Base-by-base conservation (phyloP, 352 stramenopile genomes). In the Pythium guiyangense region DNA sequence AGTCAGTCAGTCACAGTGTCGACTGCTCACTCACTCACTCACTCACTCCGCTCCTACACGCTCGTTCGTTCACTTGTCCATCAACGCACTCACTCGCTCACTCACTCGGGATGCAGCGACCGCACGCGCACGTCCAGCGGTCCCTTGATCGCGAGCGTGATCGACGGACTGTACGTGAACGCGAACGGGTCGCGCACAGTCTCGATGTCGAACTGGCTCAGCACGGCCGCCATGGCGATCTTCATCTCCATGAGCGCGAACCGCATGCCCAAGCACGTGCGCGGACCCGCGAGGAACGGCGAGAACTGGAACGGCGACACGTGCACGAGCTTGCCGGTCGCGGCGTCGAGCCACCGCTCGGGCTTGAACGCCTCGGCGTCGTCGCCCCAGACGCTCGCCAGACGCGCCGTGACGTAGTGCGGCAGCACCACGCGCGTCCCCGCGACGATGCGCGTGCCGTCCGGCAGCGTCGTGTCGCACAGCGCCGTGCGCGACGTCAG, bases 331-430 rank as follows among this genome's bases (percentile, higher is more conserved):
- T 68, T 68, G 12, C 63, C 51, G 0, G 66, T 74, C 0, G 45
- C 44, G 2, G 60, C 31, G 46, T 80, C 72, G 37, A 86, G 55
- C 66, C 69, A 85, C 4, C 77, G 60, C 40, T 85, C 72, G 0
- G 78, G 78, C 26, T 69, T 79, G 54, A 73, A 82, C 51, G 75
- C 64, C 0, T 20, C 39, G 0, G 71, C 71, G 51, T 86, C 76
- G 2, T 66, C 49, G 5, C 73, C 74, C 77, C 79, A 88, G 14
- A 84, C 39, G 22, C 60, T 60, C 27, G 53, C 43, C 6, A 75
- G 48, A 12, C 75, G 57, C 10, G 60, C 74, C 15, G 73, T 69
- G 22, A 57, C 66, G 53, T 82, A 89, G n/a, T 64, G 63, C 10
- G 68, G 54, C 34, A 85, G 64, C 8, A 68, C 45, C 25, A 83